These are phyloP conservation scores for Cutaneotrichosporon mucoides DNA, from an alignment of 1,284 basidiomycete species.

Conservation along the genomic window DNA sequence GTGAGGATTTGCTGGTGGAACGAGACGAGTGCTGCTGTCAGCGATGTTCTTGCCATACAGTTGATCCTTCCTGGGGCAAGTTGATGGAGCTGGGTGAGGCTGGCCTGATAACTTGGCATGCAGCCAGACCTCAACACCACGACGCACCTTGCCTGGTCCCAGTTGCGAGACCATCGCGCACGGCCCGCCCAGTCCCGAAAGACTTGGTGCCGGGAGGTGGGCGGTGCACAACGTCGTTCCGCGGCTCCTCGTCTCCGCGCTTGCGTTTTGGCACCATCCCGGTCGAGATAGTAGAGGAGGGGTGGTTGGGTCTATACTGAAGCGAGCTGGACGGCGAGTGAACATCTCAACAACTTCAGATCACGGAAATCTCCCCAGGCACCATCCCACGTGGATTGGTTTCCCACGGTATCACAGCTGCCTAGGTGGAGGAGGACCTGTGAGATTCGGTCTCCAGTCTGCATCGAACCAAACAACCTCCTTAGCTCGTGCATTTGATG, in stretches of 20 bases:
- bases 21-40: conserved; percentile 39
- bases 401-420: background rate
- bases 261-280: conserved; percentile 37
- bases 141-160: conserved; percentile 41
- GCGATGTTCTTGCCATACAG: no score
- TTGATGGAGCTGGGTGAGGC: no score
- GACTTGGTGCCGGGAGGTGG: conserved; percentile 34
- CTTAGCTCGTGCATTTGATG: no score
- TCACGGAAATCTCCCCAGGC: background rate
- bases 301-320: no score
- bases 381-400: background rate
- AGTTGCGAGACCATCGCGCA: conserved; percentile 39
- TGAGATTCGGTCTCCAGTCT: no score
- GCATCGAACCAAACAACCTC: no score
- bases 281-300: background rate
- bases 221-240: conserved; percentile 22
- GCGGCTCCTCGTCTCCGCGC: conserved; percentile 22
- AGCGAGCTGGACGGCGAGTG: no score
- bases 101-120: no score
- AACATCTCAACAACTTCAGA: background rate
- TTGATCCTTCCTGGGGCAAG: no score
- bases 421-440: background rate
- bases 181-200: conserved; percentile 38
- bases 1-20: conserved; percentile 49
- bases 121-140: no score